These are phyloP conservation scores for Yamadazyma buinensis DNA, from an alignment of 1,139 yeast genomes.

Conservation along the genomic window DNA sequence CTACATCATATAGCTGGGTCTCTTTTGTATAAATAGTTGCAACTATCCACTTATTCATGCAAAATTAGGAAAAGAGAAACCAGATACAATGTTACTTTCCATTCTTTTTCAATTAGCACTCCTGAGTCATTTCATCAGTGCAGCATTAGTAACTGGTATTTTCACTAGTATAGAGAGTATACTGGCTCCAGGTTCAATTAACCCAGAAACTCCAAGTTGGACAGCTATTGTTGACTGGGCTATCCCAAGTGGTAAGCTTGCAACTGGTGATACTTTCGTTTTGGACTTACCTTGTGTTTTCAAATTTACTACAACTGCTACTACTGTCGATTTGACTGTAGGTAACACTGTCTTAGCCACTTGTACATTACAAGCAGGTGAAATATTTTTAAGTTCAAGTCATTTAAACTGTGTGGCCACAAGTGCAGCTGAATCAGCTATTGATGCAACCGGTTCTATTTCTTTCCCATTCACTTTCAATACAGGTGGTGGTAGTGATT, in stretches of 20 bases:
- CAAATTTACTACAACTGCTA: conserved; percentile 21
- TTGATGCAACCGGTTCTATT: conserved; percentile 20
- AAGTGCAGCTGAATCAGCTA: conserved; percentile 9
- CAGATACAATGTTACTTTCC: neutral
- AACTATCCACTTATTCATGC: no score
- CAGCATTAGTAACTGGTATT: conserved; percentile 4
- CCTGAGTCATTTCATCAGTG: neutral
- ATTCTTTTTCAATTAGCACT: neutral
- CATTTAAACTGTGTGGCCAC: conserved; percentile 23
- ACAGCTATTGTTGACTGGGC: conserved; percentile 22
- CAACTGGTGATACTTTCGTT: conserved; percentile 30
- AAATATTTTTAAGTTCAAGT: conserved; percentile 20
- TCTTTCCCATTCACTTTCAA: conserved; percentile 26
- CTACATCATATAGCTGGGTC: no score
- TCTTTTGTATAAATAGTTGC: no score
- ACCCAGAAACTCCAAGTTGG: conserved; percentile 23
- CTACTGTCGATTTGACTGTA: conserved; percentile 16
- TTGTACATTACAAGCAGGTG: conserved; percentile 23
- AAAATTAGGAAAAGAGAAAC: no score
- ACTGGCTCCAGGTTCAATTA: neutral
- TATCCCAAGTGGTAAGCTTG: conserved; percentile 16
- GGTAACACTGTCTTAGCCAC: conserved; percentile 21
- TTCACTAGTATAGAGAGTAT: conserved; percentile 2
- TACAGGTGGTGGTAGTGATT: conserved; percentile 19
- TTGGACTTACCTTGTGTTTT: conserved; percentile 29